phyloP scores from a whole-genome alignment of 805 yeast genomes.

The Jamesozyma hellenica region DNA sequence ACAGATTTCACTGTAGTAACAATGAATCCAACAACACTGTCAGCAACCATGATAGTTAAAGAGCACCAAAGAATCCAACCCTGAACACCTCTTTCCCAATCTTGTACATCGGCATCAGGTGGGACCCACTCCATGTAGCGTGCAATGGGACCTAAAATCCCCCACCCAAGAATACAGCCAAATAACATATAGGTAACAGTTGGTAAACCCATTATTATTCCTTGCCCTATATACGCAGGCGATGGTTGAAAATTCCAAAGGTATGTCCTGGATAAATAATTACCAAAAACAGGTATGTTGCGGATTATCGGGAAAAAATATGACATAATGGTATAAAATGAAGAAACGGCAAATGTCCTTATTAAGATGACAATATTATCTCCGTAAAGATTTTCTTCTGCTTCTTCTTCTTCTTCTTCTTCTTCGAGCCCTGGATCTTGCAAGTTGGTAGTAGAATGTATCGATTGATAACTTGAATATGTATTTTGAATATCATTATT shows the following conservation, averaged over 20 bases:
- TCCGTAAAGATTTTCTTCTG: slow-evolving; percentile 8
- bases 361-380: slow-evolving; percentile 52
- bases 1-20: slow-evolving; percentile 46
- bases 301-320: slow-evolving; percentile 65
- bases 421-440: background rate
- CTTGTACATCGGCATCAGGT: slow-evolving; percentile 60
- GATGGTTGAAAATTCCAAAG: slow-evolving; percentile 90
- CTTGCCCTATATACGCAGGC: slow-evolving; percentile 96
- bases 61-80: slow-evolving; percentile 97
- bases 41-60: slow-evolving; percentile 87
- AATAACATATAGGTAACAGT: slow-evolving; percentile 85
- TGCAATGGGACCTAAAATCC: slow-evolving; percentile 72
- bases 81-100: slow-evolving; percentile 89
- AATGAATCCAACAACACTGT: slow-evolving; percentile 70
- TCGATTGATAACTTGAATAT: background rate
- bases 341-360: slow-evolving; percentile 56
- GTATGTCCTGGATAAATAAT: slow-evolving; percentile 46
- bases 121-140: slow-evolving; percentile 73
- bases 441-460: background rate
- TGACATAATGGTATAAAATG: slow-evolving; percentile 59
- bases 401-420: background rate
- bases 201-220: slow-evolving; percentile 92
- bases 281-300: slow-evolving; percentile 69
- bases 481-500: too few relatives aligned
- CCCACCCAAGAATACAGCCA: slow-evolving; percentile 92